These are phyloP conservation scores for Backusella morwellensis DNA, from an alignment of 192 early-diverging fungal genomes.

Conservation along the genomic window DNA sequence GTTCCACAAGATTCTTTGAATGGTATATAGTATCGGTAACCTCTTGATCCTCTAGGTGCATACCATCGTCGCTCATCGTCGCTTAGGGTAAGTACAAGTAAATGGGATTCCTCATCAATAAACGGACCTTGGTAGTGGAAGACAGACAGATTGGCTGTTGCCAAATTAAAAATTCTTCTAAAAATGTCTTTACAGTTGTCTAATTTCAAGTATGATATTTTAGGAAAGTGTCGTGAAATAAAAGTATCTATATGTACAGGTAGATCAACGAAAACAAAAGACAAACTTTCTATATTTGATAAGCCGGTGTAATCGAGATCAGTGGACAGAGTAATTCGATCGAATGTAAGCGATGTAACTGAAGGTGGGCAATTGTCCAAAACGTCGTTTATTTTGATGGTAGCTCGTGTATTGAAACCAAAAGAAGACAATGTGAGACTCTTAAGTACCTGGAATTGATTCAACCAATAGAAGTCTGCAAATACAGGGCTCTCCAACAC, in stretches of 20 bases:
- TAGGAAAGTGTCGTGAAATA: constrained; percentile 1
- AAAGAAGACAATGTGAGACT: constrained; percentile 2
- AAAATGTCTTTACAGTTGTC: constrained; percentile 1
- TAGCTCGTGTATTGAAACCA: not conserved
- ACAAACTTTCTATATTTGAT: not conserved
- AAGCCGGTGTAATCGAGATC: not conserved
- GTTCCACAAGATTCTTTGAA: not conserved
- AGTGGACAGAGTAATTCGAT: not conserved
- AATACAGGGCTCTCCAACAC: not conserved
- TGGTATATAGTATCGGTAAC: not conserved
- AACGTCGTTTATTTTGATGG: not conserved
- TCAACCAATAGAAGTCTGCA: not conserved
- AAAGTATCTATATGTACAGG: not conserved
- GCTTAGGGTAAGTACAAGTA: not conserved
- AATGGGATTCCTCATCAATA: not conserved
- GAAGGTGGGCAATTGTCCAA: not conserved
- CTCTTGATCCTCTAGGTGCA: not conserved
- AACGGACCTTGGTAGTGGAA: not conserved
- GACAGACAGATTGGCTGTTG: not conserved
- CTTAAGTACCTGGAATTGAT: not conserved
- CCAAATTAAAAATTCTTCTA: not conserved
- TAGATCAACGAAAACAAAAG: not conserved
- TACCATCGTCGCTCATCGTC: not conserved
- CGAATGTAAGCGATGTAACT: not conserved
- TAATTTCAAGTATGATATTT: not conserved